phyloP scores from a whole-genome alignment of 441 rosid genomes.

The Bruguiera hainesii region DNA sequence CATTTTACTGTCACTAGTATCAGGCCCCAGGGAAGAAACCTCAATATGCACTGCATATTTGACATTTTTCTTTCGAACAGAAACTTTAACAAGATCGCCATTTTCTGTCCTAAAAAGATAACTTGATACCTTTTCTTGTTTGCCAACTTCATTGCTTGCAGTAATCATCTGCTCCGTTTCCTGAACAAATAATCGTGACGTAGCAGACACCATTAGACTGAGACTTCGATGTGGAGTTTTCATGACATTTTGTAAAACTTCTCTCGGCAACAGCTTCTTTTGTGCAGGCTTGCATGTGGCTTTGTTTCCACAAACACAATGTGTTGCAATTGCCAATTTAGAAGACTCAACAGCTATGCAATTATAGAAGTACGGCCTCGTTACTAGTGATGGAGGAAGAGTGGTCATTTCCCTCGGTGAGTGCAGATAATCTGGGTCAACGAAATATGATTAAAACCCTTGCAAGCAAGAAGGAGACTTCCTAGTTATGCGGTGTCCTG shows the following conservation, averaged over 20 bases:
- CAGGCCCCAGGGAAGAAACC: constrained; percentile 49
- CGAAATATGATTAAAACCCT: constrained; percentile 2
- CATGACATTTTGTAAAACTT: constrained; percentile 18
- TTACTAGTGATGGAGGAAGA: constrained; percentile 36
- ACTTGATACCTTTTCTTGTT: constrained; percentile 37
- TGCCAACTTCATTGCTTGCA: constrained; percentile 35
- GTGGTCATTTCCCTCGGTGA: constrained; percentile 40
- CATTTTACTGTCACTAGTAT: constrained; percentile 31
- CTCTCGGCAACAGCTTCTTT: constrained; percentile 26
- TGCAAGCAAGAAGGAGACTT: constrained; percentile 2
- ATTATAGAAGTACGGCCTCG: constrained; percentile 28
- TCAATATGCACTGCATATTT: constrained; percentile 52
- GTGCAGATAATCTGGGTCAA: constrained; percentile 15
- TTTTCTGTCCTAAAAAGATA: constrained; percentile 67
- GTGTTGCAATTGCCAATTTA: constrained; percentile 25
- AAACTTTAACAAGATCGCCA: constrained; percentile 64
- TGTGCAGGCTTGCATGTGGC: constrained; percentile 20
- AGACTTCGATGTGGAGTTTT: constrained; percentile 15
- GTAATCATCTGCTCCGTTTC: constrained; percentile 35
- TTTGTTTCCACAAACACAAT: constrained; percentile 26
- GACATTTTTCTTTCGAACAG: constrained; percentile 46
- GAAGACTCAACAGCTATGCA: constrained; percentile 37
- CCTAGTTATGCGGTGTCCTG: constrained; percentile 23
- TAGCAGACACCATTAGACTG: constrained; percentile 39
- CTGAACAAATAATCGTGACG: constrained; percentile 43